These are phyloP conservation scores for Dianthus caryophyllus DNA, from an alignment of 148 eudicot genomes.

Conservation along the genomic window DNA sequence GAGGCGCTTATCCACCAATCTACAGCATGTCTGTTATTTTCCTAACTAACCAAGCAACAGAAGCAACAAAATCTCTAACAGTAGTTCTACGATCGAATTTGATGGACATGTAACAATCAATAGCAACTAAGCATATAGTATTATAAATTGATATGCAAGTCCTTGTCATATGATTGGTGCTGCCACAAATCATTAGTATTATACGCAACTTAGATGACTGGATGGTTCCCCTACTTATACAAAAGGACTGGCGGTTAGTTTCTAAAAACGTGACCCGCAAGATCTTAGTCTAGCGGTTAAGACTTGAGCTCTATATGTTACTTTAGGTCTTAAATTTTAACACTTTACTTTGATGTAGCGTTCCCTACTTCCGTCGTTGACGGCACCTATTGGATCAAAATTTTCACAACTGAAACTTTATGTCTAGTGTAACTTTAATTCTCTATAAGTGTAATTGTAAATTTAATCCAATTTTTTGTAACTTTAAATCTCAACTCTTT, in stretches of 20 bases:
- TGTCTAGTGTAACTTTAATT: too few species aligned
- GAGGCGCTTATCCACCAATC: conserved; percentile 16
- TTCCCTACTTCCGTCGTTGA: too few species aligned
- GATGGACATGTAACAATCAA: conserved; percentile 20
- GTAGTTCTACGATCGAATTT: conserved; percentile 2
- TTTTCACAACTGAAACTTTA: too few species aligned
- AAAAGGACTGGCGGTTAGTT: conserved; percentile 8
- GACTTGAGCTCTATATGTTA: too few species aligned
- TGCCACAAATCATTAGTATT: conserved; percentile 6
- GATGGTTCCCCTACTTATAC: conserved; percentile 1
- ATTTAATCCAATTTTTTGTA: too few species aligned
- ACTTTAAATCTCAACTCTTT: too few species aligned
- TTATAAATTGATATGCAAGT: background rate
- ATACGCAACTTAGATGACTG: conserved; percentile 3
- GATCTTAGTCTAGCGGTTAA: conserved; percentile 3
- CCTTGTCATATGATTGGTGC: conserved; percentile 2
- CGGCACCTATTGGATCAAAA: too few species aligned
- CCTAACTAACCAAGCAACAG: conserved; percentile 27
- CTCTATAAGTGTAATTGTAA: too few species aligned
- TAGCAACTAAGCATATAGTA: conserved; percentile 3
- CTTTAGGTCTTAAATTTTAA: too few species aligned
- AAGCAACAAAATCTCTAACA: conserved; percentile 21
- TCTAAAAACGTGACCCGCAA: background rate
- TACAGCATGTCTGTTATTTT: conserved; percentile 23
- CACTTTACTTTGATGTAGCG: too few species aligned